Conservation (phyloP, 371 early-diverging fungal species). For the Mortierella sp. region DNA sequence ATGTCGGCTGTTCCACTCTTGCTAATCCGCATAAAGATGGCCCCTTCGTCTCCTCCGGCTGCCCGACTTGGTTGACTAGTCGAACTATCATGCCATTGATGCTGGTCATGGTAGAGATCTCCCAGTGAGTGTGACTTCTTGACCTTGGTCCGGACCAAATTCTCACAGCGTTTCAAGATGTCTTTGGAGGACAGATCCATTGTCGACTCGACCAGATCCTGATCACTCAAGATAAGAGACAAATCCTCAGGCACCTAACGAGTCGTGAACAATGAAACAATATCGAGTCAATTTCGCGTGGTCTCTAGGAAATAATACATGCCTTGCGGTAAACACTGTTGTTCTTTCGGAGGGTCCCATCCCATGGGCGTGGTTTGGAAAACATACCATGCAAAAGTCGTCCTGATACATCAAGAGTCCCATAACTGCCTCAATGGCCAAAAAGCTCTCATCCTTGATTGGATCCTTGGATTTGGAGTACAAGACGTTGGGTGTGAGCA, state of each 20-base stretch:
- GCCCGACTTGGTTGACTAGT: not conserved
- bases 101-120: constrained; percentile 15
- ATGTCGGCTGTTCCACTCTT: constrained; percentile 11
- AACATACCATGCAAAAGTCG: constrained; percentile 74
- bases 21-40: too few species aligned
- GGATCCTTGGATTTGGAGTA: constrained; percentile 88
- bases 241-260: constrained; percentile 75
- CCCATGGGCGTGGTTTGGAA: too few species aligned
- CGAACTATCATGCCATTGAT: not conserved
- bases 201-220: constrained; percentile 64
- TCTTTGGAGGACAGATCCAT: constrained; percentile 70
- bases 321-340: too few species aligned
- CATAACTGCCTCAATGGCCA: constrained; percentile 79
- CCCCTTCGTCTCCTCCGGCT: too few species aligned
- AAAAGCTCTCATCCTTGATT: constrained; percentile 77
- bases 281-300: not conserved
- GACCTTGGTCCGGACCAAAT: constrained; percentile 58
- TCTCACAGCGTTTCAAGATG: constrained; percentile 73
- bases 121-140: constrained; percentile 54
- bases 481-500: constrained; percentile 93
- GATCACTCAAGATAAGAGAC: constrained; percentile 65
- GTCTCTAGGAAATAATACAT: too few species aligned
- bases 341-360: too few species aligned
- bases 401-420: constrained; percentile 80
- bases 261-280: not conserved